Conservation (phyloP, 73 alveolate species). For the Symbiodinium natans region DNA sequence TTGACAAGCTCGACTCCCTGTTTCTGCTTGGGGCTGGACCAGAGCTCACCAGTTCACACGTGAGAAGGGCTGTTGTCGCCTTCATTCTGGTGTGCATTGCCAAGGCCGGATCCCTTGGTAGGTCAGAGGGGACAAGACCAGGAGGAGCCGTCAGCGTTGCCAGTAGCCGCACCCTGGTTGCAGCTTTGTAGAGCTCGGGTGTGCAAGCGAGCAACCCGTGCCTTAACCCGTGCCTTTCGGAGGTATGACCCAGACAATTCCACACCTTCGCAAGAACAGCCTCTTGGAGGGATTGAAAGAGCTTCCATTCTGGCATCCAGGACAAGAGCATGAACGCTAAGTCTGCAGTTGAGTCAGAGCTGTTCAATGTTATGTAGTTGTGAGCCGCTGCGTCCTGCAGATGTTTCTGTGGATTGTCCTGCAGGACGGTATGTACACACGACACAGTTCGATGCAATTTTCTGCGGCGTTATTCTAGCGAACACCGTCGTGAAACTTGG, state of each 20-base stretch:
- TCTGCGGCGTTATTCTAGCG: conserved; percentile 73
- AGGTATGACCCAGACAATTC: conserved; percentile 67
- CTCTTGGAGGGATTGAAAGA: conserved; percentile 69
- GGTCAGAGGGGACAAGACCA: background rate
- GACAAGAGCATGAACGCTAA: background rate
- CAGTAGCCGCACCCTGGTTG: conserved; percentile 12
- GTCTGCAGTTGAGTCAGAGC: background rate
- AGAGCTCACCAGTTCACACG: too few relatives aligned
- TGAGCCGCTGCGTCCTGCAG: background rate
- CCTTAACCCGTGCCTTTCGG: background rate
- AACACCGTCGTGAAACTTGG: conserved; percentile 56
- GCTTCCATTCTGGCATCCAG: conserved; percentile 91
- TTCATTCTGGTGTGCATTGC: too few relatives aligned
- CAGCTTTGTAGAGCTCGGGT: background rate
- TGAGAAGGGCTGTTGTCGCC: too few relatives aligned
- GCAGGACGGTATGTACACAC: conserved; percentile 83
- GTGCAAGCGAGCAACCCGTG: too few relatives aligned
- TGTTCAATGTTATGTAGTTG: too few relatives aligned
- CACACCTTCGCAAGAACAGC: conserved; percentile 85
- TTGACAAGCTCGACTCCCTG: too few relatives aligned
- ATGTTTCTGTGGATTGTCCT: too few relatives aligned
- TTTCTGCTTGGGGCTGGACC: too few relatives aligned
- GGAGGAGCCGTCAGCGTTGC: conserved; percentile 15
- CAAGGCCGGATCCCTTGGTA: background rate
- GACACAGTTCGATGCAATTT: conserved; percentile 70